Evolutionary conservation across 768 basidiomycete species (phyloP), one percentile per base, ranked within the genome.

Genomic region (Hericium alpestre): DNA sequence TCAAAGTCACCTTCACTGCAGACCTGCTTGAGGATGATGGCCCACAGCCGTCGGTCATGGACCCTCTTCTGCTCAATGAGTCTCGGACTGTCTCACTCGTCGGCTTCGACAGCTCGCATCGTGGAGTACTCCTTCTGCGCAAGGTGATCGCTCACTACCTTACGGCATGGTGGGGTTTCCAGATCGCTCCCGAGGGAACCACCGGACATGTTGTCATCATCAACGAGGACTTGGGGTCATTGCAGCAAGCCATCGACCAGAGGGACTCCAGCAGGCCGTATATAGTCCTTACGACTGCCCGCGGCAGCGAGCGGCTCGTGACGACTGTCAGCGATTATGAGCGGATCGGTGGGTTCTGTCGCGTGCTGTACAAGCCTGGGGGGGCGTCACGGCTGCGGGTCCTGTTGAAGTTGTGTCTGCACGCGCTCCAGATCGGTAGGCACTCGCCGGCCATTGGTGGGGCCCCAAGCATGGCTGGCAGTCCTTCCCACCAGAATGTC

Each of bases 361-460:
- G 89, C n/a, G 75, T 92, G 22, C 71, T 94, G 12, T 89, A 86
- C 78, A 97, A 96, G 67, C 93, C 93, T 10, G 84, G 84, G 23
- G 91, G 93, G 2, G 93, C 93, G 3, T 79, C 81, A 47, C 81
- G 86, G 20, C 76, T 95, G 56, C 78, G 83, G 25, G 67, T 76
- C 5, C 78, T 83, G 22, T 72, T 94, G 58, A 84, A 83, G 64
- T 78, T 85, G 10, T 79, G 79, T 66, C 57, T 85, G 23, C 78
- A 83, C 65, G 74, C 78, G 4, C 70, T 81, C 49, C 79, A 76
- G 51, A 81, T 84, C 47, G 72, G 74, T 58, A 57, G 65, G 37
- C 61, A 57, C 5, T 65, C 70, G 58, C 69, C 69, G 39, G 51
- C 51, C n/a, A 55, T 61, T 16, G 65, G 10, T 18, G 56, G 57